Evolutionary conservation across 1,284 basidiomycete genomes (phyloP).

Genomic region (Ceratobasidium sp.): DNA sequence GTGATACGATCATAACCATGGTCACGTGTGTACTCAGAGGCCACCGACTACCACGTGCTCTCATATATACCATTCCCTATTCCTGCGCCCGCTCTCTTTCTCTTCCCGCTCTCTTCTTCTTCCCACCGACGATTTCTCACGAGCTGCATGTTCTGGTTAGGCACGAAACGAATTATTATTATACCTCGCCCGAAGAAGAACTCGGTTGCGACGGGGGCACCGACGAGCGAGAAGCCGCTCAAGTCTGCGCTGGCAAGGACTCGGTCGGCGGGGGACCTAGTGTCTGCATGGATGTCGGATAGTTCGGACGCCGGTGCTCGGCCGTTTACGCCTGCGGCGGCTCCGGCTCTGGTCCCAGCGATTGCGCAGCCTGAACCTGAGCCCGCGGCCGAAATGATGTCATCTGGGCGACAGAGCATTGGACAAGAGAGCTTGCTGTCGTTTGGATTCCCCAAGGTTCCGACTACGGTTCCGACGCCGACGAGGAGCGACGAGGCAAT

Average conservation of each 20-base stretch:
- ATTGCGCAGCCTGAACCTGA: neutral
- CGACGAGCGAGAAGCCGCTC: slow-evolving; percentile 2
- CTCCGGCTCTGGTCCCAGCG: neutral
- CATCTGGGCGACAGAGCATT: neutral
- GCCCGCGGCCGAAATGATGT: no score
- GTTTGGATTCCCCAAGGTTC: slow-evolving; percentile 42
- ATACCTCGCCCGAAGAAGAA: slow-evolving; percentile 31
- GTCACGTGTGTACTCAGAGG: slow-evolving; percentile 26
- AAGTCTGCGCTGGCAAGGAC: slow-evolving; percentile 21
- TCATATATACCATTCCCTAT: neutral
- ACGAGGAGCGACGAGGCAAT: neutral
- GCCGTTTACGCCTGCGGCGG: neutral
- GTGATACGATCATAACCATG: neutral
- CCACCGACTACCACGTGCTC: slow-evolving; percentile 10
- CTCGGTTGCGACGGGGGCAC: neutral
- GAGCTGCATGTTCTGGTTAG: slow-evolving; percentile 39
- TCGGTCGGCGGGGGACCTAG: slow-evolving; percentile 28
- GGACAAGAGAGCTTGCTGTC: slow-evolving; percentile 25
- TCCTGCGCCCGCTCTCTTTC: slow-evolving; percentile 3
- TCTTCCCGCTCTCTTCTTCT: neutral
- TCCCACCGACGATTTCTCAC: slow-evolving; percentile 21
- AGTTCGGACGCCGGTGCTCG: slow-evolving; percentile 18
- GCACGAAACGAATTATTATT: slow-evolving; percentile 37
- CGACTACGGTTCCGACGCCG: slow-evolving; percentile 9
- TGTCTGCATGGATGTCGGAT: slow-evolving; percentile 40